Base-by-base conservation (phyloP, 805 yeast species). In the Kluyveromyces siamensis region DNA sequence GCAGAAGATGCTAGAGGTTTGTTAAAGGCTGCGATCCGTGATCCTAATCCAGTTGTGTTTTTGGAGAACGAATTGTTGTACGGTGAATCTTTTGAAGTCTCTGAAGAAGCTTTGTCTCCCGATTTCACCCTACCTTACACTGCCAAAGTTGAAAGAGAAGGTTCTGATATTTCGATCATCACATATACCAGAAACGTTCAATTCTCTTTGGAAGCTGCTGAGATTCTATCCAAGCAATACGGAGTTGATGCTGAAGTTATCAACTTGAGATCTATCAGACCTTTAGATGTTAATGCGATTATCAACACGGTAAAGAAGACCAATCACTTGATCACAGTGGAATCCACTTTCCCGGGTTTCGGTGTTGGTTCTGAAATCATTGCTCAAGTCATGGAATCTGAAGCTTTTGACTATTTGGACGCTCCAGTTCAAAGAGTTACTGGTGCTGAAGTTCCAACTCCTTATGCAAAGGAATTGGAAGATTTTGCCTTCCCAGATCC, bases 391-490 rank as follows among this genome's bases (percentile, higher is more conserved):
- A 89, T 93, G 96, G 99, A 93, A 75, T 81, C 95, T 50, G 97
- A 90, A 72, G 98, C 96, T 47, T 93, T 93, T 59, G 99, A 93
- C 73, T 87, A 89, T 80, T 80, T 93, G 66, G 99, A 93, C 72
- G 95, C 98, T 52, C 99, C 99, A 61, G 87, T 93, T 58, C 95
- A 84, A 75, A 88, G 99, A 79, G 91, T 90, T 63, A 93, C 99
- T 51, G 99, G 99, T 71, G 95, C 98, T 67, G 99, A 93, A 75
- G 97, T 90, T 33, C 99, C 99, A 71, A 93, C 99, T 59, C 99
- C 99, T 56, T 93, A 93, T 68, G 96, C 96, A 61, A 80, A 82
- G 71, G 90, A 84, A 74, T 80, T 93, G 68, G 99, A 93, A 81
- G 95, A 86, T 74, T 87, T 93, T 67, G 96, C 98, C 49, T 93